Evolutionary conservation across 768 basidiomycete genomes (phyloP), one percentile per base, ranked within the genome.

Genomic region (Candolleomyces eurysporus): DNA sequence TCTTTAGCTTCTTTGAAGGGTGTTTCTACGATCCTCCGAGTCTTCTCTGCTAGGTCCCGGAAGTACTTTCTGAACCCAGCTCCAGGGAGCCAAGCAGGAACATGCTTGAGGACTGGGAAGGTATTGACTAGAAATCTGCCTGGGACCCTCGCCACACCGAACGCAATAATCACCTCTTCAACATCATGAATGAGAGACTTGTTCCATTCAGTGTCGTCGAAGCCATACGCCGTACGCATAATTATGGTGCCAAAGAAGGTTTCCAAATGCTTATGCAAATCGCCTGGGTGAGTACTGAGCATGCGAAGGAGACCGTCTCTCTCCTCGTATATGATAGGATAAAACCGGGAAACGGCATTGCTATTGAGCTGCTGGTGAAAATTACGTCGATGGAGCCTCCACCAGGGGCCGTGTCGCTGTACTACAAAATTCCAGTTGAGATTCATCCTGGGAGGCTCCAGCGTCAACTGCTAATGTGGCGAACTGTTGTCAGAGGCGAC

Each of bases 81-180:
- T n/a, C 76, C 75, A 10, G 77, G 76, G 45, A 78, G 57, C 77
- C 77, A 79, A 0, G 61, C 49, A 0, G 78, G 78, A 19, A 76
- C 61, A 57, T 77, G 67, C 13, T 66, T 68, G 43, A 78, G 57
- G 30, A 63, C 8, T 6, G 67, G 67, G 22, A 66, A 57, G 8
- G 60, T 5, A 51, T 65, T 50, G 7, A 65, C 60, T 26, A 67
- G 51, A 40, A 60, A 61, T 9, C 32, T 17, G 46, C 70, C 30
- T 66, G 73, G 40, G 64, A 68, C 7, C 51, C 62, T 62, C 61
- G 71, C 36, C 60, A 64, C 19, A 57, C 61, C 19, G 59, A 73
- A 30, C 59, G 72, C 59, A 11, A 66, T 49, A 17, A 71, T 63
- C 11, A 70, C 71, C 16, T 67, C 64, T 31, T 78, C 73, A 1